Base-by-base conservation (phyloP, 148 eudicot genomes). In the Silene latifolia region DNA sequence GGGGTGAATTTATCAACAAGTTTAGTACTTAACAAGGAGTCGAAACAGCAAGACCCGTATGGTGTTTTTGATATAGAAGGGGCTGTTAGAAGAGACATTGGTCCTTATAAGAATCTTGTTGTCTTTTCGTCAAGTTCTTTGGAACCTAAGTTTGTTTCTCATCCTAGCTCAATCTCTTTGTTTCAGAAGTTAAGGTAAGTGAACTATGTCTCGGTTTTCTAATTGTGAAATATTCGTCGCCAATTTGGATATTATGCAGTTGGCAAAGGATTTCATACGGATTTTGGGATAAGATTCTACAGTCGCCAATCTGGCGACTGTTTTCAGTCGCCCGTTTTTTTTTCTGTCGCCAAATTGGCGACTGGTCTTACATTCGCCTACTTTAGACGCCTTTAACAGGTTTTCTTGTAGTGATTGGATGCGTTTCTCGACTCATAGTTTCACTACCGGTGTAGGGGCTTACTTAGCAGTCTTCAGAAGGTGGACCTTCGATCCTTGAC, bases 51-150 rank as follows among this genome's bases (percentile, higher is more conserved):
- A 76, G 97, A 95, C 75, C 98, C 97, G 0, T 95, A 90, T 46
- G 91, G 89, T 19, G 80, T 95, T 63, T 95, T 95, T 27, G 71
- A 89, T 11, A 42, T 79, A 8, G 98, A 92, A 71, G 88, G 84
- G 46, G 86, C 98, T 8, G 68, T 92, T 5, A 84, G 85, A 6
- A 90, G 98, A 69, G 96, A 95, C 81, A 92, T 95, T 77, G 98
- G 98, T 14, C 93, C 93, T 76, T 95, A 92, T 59, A 95, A 92
- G 88, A 92, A 92, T 82, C 80, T 95, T 83, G 91, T 92, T 69
- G 82, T 83, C 18, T 90, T 95, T 77, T 82, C 88, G 61, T 86
- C 97, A 12, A 86, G 76, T 67, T 90, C 87, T 46, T 85, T 95
- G 87, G 96, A 95, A 46, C 86, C 92, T 0, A 95, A 92, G 53